Evolutionary conservation across 768 basidiomycete species (phyloP).

Genomic region (Hypholoma sublateritium): DNA sequence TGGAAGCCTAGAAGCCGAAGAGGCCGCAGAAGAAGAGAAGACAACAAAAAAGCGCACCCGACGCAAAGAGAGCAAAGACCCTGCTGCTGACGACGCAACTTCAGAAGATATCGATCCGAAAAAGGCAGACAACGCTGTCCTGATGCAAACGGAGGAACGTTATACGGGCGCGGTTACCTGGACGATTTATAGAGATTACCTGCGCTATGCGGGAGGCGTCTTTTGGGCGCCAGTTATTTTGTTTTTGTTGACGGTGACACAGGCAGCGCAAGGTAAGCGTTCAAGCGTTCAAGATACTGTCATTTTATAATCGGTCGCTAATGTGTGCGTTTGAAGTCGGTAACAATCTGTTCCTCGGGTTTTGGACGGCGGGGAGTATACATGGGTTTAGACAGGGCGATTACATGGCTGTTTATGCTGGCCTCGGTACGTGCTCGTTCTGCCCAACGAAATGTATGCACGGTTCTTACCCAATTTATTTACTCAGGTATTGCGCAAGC

Average conservation of each 20-base stretch:
- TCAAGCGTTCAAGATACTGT: conserved; percentile 17
- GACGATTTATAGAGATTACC: conserved; percentile 48
- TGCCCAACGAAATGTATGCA: conserved; percentile 25
- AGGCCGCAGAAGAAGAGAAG: conserved; percentile 6
- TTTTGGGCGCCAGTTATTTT: conserved; percentile 47
- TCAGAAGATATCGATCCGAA: conserved; percentile 19
- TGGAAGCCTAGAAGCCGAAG: conserved; percentile 36
- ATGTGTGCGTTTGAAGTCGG: conserved; percentile 49
- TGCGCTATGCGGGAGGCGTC: conserved; percentile 47
- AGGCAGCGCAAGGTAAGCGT: conserved; percentile 49
- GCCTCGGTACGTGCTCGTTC: conserved; percentile 34
- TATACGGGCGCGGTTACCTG: conserved; percentile 53
- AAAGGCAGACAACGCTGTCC: conserved; percentile 22
- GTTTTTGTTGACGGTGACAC: conserved; percentile 41
- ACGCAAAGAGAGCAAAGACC: conserved; percentile 10
- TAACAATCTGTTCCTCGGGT: conserved; percentile 70
- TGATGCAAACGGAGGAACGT: conserved; percentile 62
- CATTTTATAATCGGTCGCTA: background rate
- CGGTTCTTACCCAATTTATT: background rate
- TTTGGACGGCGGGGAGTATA: conserved; percentile 62
- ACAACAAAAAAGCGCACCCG: conserved; percentile 1
- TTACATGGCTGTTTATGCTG: conserved; percentile 66
- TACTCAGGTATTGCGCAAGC: conserved; percentile 47
- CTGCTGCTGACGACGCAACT: conserved; percentile 3
- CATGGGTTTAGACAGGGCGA: conserved; percentile 55